Evolutionary conservation across 192 early-diverging fungal species (phyloP).

Genomic region (Podila horticola): DNA sequence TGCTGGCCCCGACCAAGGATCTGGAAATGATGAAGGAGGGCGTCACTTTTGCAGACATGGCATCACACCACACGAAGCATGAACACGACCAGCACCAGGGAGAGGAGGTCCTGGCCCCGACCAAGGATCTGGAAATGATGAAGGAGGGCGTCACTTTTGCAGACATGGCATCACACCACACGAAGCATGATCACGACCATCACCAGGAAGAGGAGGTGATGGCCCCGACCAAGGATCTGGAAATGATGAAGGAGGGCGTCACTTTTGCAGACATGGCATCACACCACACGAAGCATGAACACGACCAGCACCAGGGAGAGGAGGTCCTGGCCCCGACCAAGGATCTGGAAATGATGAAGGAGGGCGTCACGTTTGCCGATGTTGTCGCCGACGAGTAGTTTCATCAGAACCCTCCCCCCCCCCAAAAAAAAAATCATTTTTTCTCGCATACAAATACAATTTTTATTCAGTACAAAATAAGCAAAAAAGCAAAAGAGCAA

Average conservation of each 20-base stretch:
- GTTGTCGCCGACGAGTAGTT: background rate
- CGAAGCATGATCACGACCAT: background rate
- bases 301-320: background rate
- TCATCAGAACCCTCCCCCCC: no score
- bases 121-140: conserved; percentile 29
- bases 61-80: background rate
- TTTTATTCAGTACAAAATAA: background rate
- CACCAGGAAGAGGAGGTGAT: conserved; percentile 1
- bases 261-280: conserved; percentile 1
- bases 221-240: conserved; percentile 17
- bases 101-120: conserved; percentile 4
- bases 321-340: conserved; percentile 15
- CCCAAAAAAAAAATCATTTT: no score
- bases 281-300: no score
- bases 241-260: conserved; percentile 8
- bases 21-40: conserved; percentile 13
- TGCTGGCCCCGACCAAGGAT: conserved; percentile 17
- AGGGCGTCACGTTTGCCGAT: background rate
- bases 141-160: conserved; percentile 34
- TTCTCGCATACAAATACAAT: background rate
- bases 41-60: conserved; percentile 1
- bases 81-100: conserved; percentile 8
- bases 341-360: conserved; percentile 21
- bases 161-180: background rate
- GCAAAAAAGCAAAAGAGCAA: background rate